Percentiles rank a stretch among this genome's conserved stretches.
These are phyloP conservation scores for Phytophthora sp. DNA, from an alignment of 352 stramenopile species.

Conservation along the genomic window DNA sequence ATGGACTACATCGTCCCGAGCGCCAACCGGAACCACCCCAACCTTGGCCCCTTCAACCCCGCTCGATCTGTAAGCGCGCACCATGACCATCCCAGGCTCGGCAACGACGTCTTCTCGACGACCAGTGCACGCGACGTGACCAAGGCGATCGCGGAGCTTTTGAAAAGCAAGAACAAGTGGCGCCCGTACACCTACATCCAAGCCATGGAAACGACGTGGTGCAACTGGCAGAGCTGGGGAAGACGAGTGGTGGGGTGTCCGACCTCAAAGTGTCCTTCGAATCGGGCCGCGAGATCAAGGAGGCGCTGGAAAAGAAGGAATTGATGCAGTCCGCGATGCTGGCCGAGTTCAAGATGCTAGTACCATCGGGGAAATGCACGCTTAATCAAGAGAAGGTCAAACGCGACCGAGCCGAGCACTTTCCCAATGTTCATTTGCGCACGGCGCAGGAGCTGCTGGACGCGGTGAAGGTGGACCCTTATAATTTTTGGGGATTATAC, in stretches of 20 bases:
- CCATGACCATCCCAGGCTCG: conserved; percentile 43
- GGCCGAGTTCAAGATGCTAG: conserved; percentile 35
- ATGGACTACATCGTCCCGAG: conserved; percentile 43
- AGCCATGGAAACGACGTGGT: conserved; percentile 46
- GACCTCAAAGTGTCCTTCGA: conserved; percentile 36
- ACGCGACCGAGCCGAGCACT: conserved; percentile 40
- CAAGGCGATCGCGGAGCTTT: conserved; percentile 25
- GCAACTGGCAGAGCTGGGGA: conserved; percentile 33
- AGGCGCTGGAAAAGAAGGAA: conserved; percentile 13
- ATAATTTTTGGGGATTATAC: too few species aligned
- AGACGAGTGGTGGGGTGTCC: conserved; percentile 20
- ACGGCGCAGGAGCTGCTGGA: conserved; percentile 35
- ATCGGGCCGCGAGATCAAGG: conserved; percentile 26
- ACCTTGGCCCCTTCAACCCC: conserved; percentile 27
- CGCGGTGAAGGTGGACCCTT: conserved; percentile 30
- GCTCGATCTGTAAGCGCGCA: conserved; percentile 35
- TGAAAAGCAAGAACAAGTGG: conserved; percentile 40
- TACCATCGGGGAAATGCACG: background rate
- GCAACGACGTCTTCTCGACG: conserved; percentile 32
- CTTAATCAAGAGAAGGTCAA: conserved; percentile 41
- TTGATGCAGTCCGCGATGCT: background rate
- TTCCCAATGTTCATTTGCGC: conserved; percentile 35
- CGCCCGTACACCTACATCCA: conserved; percentile 39
- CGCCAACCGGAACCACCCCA: conserved; percentile 33
- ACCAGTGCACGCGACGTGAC: conserved; percentile 37